phyloP scores from a whole-genome alignment of 495 filamentous ascomycete species.

The Neurospora intermedia region DNA sequence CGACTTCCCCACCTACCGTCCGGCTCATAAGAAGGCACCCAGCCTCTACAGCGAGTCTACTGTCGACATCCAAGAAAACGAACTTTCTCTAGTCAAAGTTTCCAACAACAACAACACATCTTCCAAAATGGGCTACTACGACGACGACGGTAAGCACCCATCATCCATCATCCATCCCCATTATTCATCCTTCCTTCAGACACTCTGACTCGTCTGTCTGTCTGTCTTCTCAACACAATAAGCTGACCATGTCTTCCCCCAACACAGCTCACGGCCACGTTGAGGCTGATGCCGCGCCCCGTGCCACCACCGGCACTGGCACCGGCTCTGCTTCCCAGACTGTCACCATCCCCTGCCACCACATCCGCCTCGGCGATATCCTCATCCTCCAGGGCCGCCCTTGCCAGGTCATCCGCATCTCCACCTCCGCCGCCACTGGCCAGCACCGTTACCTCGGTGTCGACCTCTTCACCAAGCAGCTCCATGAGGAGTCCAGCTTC shows the following conservation, averaged over 20 bases:
- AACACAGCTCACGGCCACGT: slow-evolving; percentile 39
- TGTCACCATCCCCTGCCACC: slow-evolving; percentile 97
- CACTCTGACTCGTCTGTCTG: not conserved
- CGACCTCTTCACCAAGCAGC: slow-evolving; percentile 97
- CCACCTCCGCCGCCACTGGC: slow-evolving; percentile 92
- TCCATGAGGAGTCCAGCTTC: slow-evolving; percentile 98
- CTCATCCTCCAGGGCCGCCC: slow-evolving; percentile 97
- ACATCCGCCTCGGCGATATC: slow-evolving; percentile 97
- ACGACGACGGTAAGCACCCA: slow-evolving; percentile 60
- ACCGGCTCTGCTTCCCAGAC: slow-evolving; percentile 46
- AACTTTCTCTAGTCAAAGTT: not conserved
- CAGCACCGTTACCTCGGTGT: slow-evolving; percentile 99
- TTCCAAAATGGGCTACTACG: slow-evolving; percentile 94
- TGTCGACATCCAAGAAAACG: slow-evolving; percentile 36
- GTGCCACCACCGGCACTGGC: slow-evolving; percentile 20
- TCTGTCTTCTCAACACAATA: not conserved
- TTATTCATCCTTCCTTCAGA: not conserved
- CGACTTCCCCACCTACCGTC: slow-evolving; percentile 18
- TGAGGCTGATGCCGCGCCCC: slow-evolving; percentile 37
- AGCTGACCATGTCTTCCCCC: slow-evolving; percentile 39
- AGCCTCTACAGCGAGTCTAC: slow-evolving; percentile 34
- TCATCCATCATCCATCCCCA: not conserved
- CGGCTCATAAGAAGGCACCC: slow-evolving; percentile 23
- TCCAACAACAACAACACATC: slow-evolving; percentile 26
- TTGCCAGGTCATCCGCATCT: slow-evolving; percentile 99